A percentile compares a stretch with the other conserved stretches of the same genome.
These are phyloP conservation scores for Penicillium nucicola DNA, from an alignment of 495 filamentous ascomycete species.

Conservation along the genomic window DNA sequence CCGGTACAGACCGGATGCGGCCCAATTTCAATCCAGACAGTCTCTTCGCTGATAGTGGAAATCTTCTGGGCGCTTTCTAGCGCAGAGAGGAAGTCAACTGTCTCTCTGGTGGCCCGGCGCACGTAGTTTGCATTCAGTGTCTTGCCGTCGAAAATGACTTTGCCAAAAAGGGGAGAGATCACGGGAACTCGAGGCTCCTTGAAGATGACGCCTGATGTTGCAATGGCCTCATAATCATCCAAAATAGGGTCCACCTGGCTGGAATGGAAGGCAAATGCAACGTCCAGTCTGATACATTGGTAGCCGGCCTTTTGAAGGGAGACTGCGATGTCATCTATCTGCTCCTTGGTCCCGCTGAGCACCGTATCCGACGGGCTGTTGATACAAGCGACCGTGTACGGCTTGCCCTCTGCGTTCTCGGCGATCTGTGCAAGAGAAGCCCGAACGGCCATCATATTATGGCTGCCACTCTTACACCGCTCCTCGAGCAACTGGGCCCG, in stretches of 20 bases:
- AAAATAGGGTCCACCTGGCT: slow-evolving; percentile 50
- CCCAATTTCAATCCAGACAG: slow-evolving; percentile 40
- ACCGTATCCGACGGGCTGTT: slow-evolving; percentile 64
- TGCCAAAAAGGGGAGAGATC: slow-evolving; percentile 26
- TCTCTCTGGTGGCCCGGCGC: slow-evolving; percentile 19
- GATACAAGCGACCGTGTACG: slow-evolving; percentile 52
- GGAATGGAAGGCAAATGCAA: slow-evolving; percentile 56
- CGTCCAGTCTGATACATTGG: slow-evolving; percentile 35
- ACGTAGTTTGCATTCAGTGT: slow-evolving; percentile 30
- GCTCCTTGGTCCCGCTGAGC: too few relatives aligned
- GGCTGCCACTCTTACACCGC: slow-evolving; percentile 10
- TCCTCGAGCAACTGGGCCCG: slow-evolving; percentile 20
- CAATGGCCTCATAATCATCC: slow-evolving; percentile 36
- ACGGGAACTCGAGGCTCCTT: slow-evolving; percentile 25
- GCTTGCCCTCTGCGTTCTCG: background rate
- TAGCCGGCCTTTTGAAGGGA: too few relatives aligned
- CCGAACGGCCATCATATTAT: slow-evolving; percentile 57
- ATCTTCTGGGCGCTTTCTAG: slow-evolving; percentile 16
- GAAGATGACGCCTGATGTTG: slow-evolving; percentile 35
- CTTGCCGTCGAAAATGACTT: slow-evolving; percentile 15
- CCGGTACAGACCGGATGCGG: slow-evolving; percentile 31
- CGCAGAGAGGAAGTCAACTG: slow-evolving; percentile 29
- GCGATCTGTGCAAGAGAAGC: slow-evolving; percentile 10
- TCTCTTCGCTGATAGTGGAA: slow-evolving; percentile 16
- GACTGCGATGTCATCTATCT: too few relatives aligned